Percentiles rank a stretch among this genome's conserved stretches.
Conservation (phyloP, 176 grass and related monocot species). For the Guadua angustifolia region DNA sequence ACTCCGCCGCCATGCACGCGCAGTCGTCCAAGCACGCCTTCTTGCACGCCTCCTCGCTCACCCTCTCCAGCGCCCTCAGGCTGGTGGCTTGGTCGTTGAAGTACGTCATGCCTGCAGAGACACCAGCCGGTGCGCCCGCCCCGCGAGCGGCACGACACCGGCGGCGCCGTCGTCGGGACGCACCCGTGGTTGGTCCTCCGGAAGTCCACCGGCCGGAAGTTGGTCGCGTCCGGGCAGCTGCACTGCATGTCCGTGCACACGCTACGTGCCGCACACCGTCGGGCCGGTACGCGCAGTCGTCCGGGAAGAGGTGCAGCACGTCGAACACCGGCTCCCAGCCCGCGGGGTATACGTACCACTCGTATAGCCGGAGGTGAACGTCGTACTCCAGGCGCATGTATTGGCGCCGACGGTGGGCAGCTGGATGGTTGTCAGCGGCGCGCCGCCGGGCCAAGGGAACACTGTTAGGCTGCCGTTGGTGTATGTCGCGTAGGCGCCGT, state of each 20-base stretch:
- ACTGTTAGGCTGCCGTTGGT: conserved; percentile 43
- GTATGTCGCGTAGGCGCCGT: conserved; percentile 36
- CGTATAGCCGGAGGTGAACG: conserved; percentile 57
- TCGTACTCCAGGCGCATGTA: conserved; percentile 59
- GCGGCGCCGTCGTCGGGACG: conserved; percentile 1
- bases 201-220: conserved; percentile 54
- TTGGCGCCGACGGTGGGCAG: neutral
- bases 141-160: conserved; percentile 17
- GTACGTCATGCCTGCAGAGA: conserved; percentile 24
- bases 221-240: conserved; percentile 53
- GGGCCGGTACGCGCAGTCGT: conserved; percentile 51
- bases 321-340: conserved; percentile 42
- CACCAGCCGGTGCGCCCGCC: conserved; percentile 34
- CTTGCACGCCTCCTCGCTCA: conserved; percentile 48
- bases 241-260: conserved; percentile 57
- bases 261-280: conserved; percentile 55
- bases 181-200: conserved; percentile 54
- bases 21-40: neutral
- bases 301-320: conserved; percentile 43
- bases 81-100: conserved; percentile 52
- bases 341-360: conserved; percentile 16
- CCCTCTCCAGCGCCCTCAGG: conserved; percentile 33
- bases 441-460: neutral
- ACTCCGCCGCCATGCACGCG: too few species aligned
- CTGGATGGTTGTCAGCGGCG: conserved; percentile 5